phyloP scores from a whole-genome alignment of 2,329 filamentous ascomycete genomes.

The Calonectria naviculata region DNA sequence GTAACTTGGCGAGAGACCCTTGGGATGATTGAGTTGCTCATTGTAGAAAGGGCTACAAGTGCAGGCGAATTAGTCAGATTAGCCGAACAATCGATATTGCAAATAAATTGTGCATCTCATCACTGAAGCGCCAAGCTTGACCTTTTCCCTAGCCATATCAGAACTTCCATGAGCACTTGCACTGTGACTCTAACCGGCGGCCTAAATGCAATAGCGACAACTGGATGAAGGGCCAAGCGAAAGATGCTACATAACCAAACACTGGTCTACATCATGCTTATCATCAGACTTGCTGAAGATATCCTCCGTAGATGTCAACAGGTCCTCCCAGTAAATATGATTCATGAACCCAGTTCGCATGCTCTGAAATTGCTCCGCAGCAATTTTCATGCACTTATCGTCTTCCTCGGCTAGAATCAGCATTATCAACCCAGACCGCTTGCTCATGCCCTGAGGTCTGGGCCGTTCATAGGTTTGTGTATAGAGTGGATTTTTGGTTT shows the following conservation, averaged over 20 bases:
- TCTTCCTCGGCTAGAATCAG: slow-evolving; percentile 7
- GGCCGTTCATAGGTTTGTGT: neutral
- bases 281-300: neutral
- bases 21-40: too few relatives aligned
- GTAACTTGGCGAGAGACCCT: too few relatives aligned
- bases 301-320: neutral
- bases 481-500: slow-evolving; percentile 34
- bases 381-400: slow-evolving; percentile 16
- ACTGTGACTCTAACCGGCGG: too few relatives aligned
- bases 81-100: too few relatives aligned
- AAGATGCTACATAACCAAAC: neutral
- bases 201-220: too few relatives aligned
- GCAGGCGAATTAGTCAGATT: too few relatives aligned
- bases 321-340: slow-evolving; percentile 31
- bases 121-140: too few relatives aligned
- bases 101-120: too few relatives aligned
- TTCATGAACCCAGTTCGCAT: slow-evolving; percentile 11
- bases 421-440: slow-evolving; percentile 12
- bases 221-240: too few relatives aligned
- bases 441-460: neutral
- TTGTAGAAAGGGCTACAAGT: too few relatives aligned
- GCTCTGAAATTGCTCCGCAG: slow-evolving; percentile 11
- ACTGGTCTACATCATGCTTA: neutral
- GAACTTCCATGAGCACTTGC: too few relatives aligned
- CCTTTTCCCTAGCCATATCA: too few relatives aligned